phyloP scores from a whole-genome alignment of 2,329 filamentous ascomycete species.

The Hypocrella siamensis region DNA sequence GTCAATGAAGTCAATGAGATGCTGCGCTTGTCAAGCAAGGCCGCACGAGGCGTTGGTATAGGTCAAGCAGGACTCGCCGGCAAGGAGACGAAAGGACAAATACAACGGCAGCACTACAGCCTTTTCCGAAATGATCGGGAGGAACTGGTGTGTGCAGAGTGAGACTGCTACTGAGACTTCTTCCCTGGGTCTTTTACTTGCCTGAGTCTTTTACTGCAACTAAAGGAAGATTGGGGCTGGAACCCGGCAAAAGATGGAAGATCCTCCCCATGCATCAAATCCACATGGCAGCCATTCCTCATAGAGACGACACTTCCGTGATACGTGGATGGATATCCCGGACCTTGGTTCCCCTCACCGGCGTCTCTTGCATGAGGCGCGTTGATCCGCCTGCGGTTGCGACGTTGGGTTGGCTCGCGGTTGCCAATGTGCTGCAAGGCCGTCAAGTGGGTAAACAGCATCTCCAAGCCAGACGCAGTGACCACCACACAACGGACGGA shows the following conservation, averaged over 20 bases:
- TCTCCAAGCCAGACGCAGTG: conserved; percentile 1
- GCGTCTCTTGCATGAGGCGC: conserved; percentile 3
- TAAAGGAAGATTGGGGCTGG: neutral
- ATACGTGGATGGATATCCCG: conserved; percentile 3
- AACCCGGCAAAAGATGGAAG: neutral
- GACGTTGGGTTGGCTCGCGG: conserved; percentile 4
- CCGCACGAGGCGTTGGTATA: neutral
- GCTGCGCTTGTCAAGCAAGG: neutral
- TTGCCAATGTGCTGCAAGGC: conserved; percentile 5
- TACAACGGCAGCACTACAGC: neutral
- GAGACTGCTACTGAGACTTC: no score
- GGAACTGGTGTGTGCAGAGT: conserved; percentile 5
- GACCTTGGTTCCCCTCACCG: conserved; percentile 4
- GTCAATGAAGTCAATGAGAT: neutral
- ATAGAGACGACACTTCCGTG: conserved; percentile 1
- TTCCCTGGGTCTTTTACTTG: no score
- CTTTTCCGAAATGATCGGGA: conserved; percentile 2
- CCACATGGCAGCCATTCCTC: conserved; percentile 1
- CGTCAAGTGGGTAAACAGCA: conserved; percentile 7
- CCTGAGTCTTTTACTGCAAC: no score
- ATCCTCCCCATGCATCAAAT: neutral
- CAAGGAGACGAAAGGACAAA: neutral
- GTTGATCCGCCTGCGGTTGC: conserved; percentile 2
- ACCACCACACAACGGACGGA: neutral
- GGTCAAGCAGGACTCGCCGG: neutral